A percentile compares a stretch with the other conserved stretches of the same genome.
These are phyloP conservation scores for Dissophora globulifera DNA, from an alignment of 192 early-diverging fungal species.

Conservation along the genomic window DNA sequence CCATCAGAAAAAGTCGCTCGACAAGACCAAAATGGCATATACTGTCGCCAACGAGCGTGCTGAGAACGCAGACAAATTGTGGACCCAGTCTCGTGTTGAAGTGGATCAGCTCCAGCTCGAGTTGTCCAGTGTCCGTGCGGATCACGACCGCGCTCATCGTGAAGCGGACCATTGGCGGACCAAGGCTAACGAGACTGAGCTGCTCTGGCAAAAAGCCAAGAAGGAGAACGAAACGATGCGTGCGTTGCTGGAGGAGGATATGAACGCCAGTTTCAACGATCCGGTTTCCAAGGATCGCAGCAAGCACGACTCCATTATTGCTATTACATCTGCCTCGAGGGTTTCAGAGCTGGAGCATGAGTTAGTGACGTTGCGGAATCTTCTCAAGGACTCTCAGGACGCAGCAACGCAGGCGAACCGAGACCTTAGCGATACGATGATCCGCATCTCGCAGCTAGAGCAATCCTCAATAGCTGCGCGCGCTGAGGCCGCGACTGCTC, in stretches of 20 bases:
- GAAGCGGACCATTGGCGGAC: slow-evolving; percentile 51
- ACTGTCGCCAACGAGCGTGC: slow-evolving; percentile 54
- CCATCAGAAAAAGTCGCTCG: slow-evolving; percentile 57
- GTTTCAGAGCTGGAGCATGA: slow-evolving; percentile 54
- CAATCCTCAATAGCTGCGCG: slow-evolving; percentile 56
- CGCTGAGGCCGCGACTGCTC: slow-evolving; percentile 55
- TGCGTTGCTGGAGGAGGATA: slow-evolving; percentile 53
- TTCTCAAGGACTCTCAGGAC: slow-evolving; percentile 43
- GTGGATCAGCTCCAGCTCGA: slow-evolving; percentile 48
- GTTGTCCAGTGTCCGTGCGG: slow-evolving; percentile 35
- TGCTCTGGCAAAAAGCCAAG: slow-evolving; percentile 53
- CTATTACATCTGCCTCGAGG: slow-evolving; percentile 33
- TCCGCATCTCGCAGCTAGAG: slow-evolving; percentile 61
- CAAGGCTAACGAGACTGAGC: slow-evolving; percentile 52
- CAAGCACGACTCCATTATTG: slow-evolving; percentile 49
- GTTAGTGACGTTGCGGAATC: slow-evolving; percentile 31
- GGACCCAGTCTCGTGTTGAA: slow-evolving; percentile 55
- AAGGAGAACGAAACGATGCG: slow-evolving; percentile 54
- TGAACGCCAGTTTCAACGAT: slow-evolving; percentile 29
- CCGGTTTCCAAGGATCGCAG: slow-evolving; percentile 31
- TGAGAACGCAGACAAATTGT: slow-evolving; percentile 51
- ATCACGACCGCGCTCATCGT: slow-evolving; percentile 51
- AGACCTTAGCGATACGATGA: slow-evolving; percentile 54
- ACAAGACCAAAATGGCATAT: slow-evolving; percentile 54
- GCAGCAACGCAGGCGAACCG: slow-evolving; percentile 27